Base-by-base conservation (phyloP, 169 alveolate species). In the Cytauxzoon felis region DNA sequence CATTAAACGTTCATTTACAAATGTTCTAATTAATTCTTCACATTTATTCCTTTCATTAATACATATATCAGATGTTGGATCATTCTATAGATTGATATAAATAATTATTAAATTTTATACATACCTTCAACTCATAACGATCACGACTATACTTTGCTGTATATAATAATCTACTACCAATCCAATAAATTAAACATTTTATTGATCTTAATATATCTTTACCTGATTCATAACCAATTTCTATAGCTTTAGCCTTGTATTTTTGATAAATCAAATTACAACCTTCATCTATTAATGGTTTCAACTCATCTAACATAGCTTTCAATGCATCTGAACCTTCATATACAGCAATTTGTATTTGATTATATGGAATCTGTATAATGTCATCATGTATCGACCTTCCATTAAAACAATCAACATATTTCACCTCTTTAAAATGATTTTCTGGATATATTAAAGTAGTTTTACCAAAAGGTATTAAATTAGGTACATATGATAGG, bases 141-240 rank as follows among this genome's bases (percentile, higher is more conserved):
- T 61, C 50, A 64, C 68, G 63, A 0, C 73, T 70, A 5, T 6
- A n/a, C 26, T 73, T 73, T 13, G 78, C 79, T 21, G 60, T 38
- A n/a, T 62, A 52, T 23, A 73, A 27, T 5, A 73, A 45, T 26
- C 78, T 67, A 27, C 78, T 64, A 27, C 79, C 78, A 16, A 73
- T 34, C 69, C 58, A 73, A 47, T 73, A 63, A 1, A 58, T 34
- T 11, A 73, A 58, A 1, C 78, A 40, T 19, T 57, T 50, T n/a
- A 73, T 64, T 19, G 84, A 73, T 13, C 84, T n/a, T 51, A 63
- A 26, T 0, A 79, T 79, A 1, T 26, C 23, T 38, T 38, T 13
- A 13, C 13, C 13, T 21, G 42, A 21, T 26, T 18, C 24, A 2
- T 19, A 2, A 2, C 61, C 63, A 6, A 4, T 38, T 19, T 16